These are phyloP conservation scores for Tricholoma matsutake DNA, from an alignment of 768 basidiomycete genomes.

Conservation along the genomic window DNA sequence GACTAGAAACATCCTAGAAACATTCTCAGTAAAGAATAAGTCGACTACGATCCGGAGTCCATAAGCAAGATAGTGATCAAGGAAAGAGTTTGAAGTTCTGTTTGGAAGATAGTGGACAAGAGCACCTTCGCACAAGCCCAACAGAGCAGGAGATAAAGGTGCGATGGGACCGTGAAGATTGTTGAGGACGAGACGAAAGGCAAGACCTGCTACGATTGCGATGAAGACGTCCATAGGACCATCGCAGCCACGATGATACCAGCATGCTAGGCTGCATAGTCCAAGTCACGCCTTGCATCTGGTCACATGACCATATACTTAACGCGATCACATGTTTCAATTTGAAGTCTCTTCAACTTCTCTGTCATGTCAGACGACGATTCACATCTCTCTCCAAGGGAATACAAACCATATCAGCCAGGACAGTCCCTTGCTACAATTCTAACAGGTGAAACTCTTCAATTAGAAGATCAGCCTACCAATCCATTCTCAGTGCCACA, in stretches of 20 bases:
- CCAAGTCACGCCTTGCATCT: neutral
- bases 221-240: slow-evolving; percentile 40
- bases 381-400: neutral
- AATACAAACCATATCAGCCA: slow-evolving; percentile 52
- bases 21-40: slow-evolving; percentile 35
- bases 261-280: too few species aligned
- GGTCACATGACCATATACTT: too few species aligned
- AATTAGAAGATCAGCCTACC: slow-evolving; percentile 39
- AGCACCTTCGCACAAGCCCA: slow-evolving; percentile 69
- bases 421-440: slow-evolving; percentile 62
- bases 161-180: slow-evolving; percentile 23
- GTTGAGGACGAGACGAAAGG: slow-evolving; percentile 35
- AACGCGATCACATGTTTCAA: slow-evolving; percentile 6
- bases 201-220: slow-evolving; percentile 40
- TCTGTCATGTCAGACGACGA: too few species aligned
- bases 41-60: slow-evolving; percentile 42
- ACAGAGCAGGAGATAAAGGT: slow-evolving; percentile 29
- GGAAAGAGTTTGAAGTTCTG: slow-evolving; percentile 18
- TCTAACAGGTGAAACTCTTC: slow-evolving; percentile 61
- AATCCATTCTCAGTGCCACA: slow-evolving; percentile 23
- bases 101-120: slow-evolving; percentile 37
- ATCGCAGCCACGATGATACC: too few species aligned
- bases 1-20: slow-evolving; percentile 30
- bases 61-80: slow-evolving; percentile 42
- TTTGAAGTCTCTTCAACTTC: neutral